Percentiles rank a stretch among this genome's conserved stretches.
Conservation (phyloP, 495 filamentous ascomycete genomes). For the Annulohypoxylon stygium region DNA sequence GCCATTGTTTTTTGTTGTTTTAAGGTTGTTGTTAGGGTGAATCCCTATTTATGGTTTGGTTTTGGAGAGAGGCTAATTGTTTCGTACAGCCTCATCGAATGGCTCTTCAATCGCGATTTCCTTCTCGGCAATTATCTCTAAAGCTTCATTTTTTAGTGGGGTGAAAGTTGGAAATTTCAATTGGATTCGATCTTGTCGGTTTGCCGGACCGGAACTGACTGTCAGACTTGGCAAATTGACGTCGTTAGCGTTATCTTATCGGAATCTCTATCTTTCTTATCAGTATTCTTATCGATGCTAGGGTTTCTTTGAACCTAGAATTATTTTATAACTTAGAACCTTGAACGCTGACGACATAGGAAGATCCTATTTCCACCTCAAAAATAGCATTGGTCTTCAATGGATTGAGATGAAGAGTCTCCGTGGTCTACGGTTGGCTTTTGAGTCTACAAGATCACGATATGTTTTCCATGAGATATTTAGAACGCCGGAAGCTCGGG, state of each 20-base stretch:
- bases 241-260: constrained; percentile 2
- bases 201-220: constrained; percentile 32
- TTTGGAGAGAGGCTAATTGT: background rate
- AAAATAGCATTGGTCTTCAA: constrained; percentile 38
- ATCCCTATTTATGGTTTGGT: background rate
- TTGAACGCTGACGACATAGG: background rate
- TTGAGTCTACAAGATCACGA: constrained; percentile 45
- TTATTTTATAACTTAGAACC: constrained; percentile 5
- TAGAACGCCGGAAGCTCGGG: constrained; percentile 8
- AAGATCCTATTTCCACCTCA: constrained; percentile 39
- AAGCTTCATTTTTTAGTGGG: constrained; percentile 31
- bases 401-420: constrained; percentile 54
- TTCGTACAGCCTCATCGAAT: constrained; percentile 3
- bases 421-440: constrained; percentile 46
- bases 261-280: constrained; percentile 22
- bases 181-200: background rate
- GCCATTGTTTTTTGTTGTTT: constrained; percentile 34
- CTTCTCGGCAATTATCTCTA: constrained; percentile 5
- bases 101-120: background rate
- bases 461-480: constrained; percentile 23
- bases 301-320: background rate
- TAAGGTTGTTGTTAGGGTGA: background rate
- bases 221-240: constrained; percentile 14
- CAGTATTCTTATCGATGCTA: background rate
- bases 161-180: constrained; percentile 34